phyloP scores from a whole-genome alignment of 208 protist genomes.

The Leishmania mexicana region DNA sequence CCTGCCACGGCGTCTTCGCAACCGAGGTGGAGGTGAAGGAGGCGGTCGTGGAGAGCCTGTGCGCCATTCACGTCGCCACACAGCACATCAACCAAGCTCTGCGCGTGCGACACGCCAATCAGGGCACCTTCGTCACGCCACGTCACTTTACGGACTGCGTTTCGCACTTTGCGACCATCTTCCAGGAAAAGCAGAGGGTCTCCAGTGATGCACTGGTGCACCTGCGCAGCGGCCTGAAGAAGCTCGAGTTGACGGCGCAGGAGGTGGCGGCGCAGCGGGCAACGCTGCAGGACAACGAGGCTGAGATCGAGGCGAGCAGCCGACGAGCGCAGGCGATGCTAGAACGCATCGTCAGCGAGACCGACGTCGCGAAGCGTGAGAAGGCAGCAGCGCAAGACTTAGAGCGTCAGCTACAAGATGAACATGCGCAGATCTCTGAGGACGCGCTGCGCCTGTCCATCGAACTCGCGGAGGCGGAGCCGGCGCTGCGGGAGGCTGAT shows the following conservation, averaged over 20 bases:
- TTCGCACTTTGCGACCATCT: slow-evolving; percentile 94
- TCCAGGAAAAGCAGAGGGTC: slow-evolving; percentile 92
- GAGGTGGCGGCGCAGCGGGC: slow-evolving; percentile 87
- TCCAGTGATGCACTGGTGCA: slow-evolving; percentile 96
- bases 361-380: slow-evolving; percentile 84
- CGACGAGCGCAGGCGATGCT: slow-evolving; percentile 81
- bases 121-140: slow-evolving; percentile 96
- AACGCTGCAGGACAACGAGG: slow-evolving; percentile 84
- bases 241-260: slow-evolving; percentile 92
- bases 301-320: slow-evolving; percentile 81
- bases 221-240: slow-evolving; percentile 95
- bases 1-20: slow-evolving; percentile 43
- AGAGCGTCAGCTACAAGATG: slow-evolving; percentile 82
- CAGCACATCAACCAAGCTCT: slow-evolving; percentile 83
- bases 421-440: slow-evolving; percentile 80
- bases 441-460: slow-evolving; percentile 65
- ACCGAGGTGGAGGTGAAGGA: slow-evolving; percentile 52
- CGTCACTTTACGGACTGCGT: slow-evolving; percentile 99
- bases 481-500: slow-evolving; percentile 95
- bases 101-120: slow-evolving; percentile 73
- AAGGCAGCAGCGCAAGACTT: slow-evolving; percentile 71
- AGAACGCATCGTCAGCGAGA: slow-evolving; percentile 87
- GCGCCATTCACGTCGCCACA: slow-evolving; percentile 93
- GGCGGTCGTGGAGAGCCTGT: slow-evolving; percentile 89
- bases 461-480: slow-evolving; percentile 90